Evolutionary conservation across 169 alveolate species (phyloP).

Genomic region (Eimeria praecox): DNA sequence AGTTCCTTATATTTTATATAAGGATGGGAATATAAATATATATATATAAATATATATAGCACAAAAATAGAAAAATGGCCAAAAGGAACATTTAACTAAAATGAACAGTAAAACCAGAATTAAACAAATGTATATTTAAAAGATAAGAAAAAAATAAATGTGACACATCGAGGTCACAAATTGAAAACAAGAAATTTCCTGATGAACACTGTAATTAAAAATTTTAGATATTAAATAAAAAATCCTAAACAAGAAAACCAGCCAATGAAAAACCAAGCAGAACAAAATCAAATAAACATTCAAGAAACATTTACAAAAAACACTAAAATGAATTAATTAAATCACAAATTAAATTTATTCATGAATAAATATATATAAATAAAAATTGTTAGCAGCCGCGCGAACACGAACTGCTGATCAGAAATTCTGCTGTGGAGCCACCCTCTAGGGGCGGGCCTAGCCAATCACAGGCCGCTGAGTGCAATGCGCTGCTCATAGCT

Average conservation of each 20-base stretch:
- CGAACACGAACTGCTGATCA: slow-evolving; percentile 91
- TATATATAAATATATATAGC: background rate
- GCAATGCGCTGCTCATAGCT: slow-evolving; percentile 98
- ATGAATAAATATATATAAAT: background rate
- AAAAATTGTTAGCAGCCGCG: slow-evolving; percentile 85
- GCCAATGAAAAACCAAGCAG: no score
- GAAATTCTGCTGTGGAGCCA: slow-evolving; percentile 97
- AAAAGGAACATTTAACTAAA: no score
- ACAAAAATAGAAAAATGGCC: no score
- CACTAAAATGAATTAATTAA: background rate
- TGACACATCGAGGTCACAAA: background rate
- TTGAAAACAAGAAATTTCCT: background rate
- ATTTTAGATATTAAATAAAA: no score
- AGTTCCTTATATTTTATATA: background rate
- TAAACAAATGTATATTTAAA: no score
- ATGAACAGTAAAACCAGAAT: no score
- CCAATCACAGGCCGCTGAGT: slow-evolving; percentile 98
- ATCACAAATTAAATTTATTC: no score
- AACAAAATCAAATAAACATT: background rate
- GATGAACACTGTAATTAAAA: no score
- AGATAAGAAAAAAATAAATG: no score
- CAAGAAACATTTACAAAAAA: background rate
- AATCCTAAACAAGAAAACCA: no score
- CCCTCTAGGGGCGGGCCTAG: slow-evolving; percentile 96
- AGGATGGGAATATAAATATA: background rate